Base-by-base conservation (phyloP, 2,329 filamentous ascomycete genomes). In the Chaetoscypha palmicola region DNA sequence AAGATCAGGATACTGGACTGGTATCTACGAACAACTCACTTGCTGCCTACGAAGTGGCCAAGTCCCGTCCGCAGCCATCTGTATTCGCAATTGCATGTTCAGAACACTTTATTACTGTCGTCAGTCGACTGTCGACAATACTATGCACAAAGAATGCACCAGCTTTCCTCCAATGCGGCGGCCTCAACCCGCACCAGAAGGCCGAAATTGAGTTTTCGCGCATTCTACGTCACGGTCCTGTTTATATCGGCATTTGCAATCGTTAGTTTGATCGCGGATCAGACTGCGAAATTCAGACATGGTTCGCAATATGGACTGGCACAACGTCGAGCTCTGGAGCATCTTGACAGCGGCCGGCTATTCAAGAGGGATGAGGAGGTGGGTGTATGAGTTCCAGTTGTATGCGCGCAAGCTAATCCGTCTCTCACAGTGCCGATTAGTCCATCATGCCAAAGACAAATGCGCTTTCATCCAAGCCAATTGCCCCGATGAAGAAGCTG, bases 401-500 rank as follows among this genome's bases (percentile, higher is more conserved):
- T 8, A 3, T 17, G 4, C 28, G 31, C 16, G 21, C 21, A 17
- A 35, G 31, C 20, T 30, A 30, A 35, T 28, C 5, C 37, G 8
- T 28, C n/a, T 14, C 23, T 16, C 28, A 22, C 39, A 90, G 69
- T 98, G 92, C 62, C 82, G 81, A 47, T 69, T 86, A 24, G 87
- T 98, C 43, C 87, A 92, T 64, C 67, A 76, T 37, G 83, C 81
- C 41, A 60, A 71, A 47, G 85, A 98, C 62, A 79, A 96, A 67
- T 98, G 92, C 69, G 80, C 81, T 54, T 97, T 92, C 65, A 79
- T 97, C 46, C 79, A 73, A 54, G 71, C 74, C 45, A 85, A 96
- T 64, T 98, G 92, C 64, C 72, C 76, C 24, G 88, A 94, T 58
- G 88, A 96, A 62, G 86, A 96, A 66, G 86, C 90, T 42, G 91